Conservation (phyloP, 2,329 filamentous ascomycete genomes). For the Volutella citrinella region DNA sequence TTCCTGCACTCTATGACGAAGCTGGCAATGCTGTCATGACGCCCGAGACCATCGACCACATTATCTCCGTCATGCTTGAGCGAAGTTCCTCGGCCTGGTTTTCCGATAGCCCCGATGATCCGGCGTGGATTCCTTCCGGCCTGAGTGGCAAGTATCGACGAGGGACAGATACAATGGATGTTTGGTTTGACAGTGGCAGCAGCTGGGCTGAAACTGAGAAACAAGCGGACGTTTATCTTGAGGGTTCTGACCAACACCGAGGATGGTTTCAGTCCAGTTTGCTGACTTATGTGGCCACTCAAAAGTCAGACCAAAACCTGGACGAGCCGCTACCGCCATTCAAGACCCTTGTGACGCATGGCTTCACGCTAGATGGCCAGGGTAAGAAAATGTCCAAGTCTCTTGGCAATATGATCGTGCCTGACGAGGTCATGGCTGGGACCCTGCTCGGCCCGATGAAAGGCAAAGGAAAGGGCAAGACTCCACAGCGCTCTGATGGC, state of each 20-base stretch:
- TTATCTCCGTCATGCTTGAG: constrained; percentile 73
- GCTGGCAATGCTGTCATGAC: constrained; percentile 75
- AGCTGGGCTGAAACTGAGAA: constrained; percentile 69
- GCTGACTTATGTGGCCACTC: constrained; percentile 74
- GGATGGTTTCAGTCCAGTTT: constrained; percentile 99
- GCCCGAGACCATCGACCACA: constrained; percentile 75
- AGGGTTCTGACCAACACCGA: constrained; percentile 93
- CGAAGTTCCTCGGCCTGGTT: constrained; percentile 94
- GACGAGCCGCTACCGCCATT: constrained; percentile 60
- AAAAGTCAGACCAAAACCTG: constrained; percentile 35
- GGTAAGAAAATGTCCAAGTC: constrained; percentile 99
- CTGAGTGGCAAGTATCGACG: constrained; percentile 64
- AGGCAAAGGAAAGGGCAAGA: constrained; percentile 46
- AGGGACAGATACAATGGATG: constrained; percentile 95
- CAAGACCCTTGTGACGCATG: constrained; percentile 87
- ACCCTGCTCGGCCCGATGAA: constrained; percentile 67
- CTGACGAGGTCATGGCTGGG: constrained; percentile 81
- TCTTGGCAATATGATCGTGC: constrained; percentile 81
- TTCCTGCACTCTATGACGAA: constrained; percentile 80
- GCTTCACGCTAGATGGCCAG: constrained; percentile 83
- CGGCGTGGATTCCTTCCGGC: constrained; percentile 69
- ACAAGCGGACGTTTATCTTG: constrained; percentile 82
- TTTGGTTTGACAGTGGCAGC: constrained; percentile 98
- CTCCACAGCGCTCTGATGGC: constrained; percentile 53
- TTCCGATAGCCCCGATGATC: constrained; percentile 73